Base-by-base conservation (phyloP, 257 asterid species). In the Ajuga chamaepitys region DNA sequence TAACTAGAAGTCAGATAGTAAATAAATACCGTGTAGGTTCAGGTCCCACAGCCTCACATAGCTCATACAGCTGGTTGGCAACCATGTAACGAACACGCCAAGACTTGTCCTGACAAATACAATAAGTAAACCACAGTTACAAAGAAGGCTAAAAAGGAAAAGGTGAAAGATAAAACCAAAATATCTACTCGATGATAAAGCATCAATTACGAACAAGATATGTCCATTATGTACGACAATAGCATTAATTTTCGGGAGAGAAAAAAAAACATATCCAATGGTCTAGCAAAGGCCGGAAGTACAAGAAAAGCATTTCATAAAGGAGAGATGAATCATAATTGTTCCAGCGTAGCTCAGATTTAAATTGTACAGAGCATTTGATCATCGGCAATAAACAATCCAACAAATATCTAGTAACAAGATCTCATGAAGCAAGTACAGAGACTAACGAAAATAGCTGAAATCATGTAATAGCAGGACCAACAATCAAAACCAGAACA, bases 71-170 rank as follows among this genome's bases (percentile, higher is more conserved):
- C 67, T 93, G 99, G 75, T 93, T 93, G 66, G 99, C 99, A 64
- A 93, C 99, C 99, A 93, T 89, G 79, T 89, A 93, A 13, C 99
- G 91, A 34, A 93, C 99, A 70, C 99, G 99, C 99, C 99, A 93
- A 52, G 99, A 93, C 75, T 93, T 93, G 73, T 93, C 99, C 99
- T 89, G 88, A 30, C 55, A 46, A 30, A 28, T 1, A 30, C 37
- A 30, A 8, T 1, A 30, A 30, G 7, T 30, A 14, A 47, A n/a
- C n/a, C n/a, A n/a, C n/a, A n/a, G n/a, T n/a, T n/a, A n/a, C n/a
- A n/a, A n/a, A n/a, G n/a, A n/a, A n/a, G n/a, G n/a, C n/a, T n/a
- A n/a, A n/a, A n/a, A n/a, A n/a, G n/a, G n/a, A n/a, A n/a, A n/a
- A n/a, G n/a, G n/a, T n/a, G n/a, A n/a, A n/a, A n/a, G n/a, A n/a